Percentiles rank a stretch among this genome's conserved stretches.
Conservation (phyloP, 2,329 filamentous ascomycete species). For the Fusarium mexicanum region DNA sequence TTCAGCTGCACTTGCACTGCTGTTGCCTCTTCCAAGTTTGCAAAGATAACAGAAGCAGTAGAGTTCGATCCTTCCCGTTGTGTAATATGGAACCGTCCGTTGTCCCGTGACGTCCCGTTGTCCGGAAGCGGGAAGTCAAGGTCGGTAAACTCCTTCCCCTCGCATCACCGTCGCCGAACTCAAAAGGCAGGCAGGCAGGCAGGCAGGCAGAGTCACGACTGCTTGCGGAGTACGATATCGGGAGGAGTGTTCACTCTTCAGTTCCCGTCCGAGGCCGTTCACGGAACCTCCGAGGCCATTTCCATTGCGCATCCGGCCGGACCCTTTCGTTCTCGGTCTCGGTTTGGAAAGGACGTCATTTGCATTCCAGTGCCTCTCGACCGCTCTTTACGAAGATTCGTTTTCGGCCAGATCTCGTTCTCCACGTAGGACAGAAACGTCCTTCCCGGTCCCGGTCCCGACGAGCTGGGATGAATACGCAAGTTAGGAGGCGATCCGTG, state of each 20-base stretch:
- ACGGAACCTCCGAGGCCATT: conserved; percentile 24
- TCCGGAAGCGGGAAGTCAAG: conserved; percentile 15
- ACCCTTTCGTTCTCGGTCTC: background rate
- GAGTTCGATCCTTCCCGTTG: conserved; percentile 1
- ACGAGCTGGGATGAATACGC: background rate
- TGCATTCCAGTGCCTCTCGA: conserved; percentile 26
- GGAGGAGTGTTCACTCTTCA: background rate
- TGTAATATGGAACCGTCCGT: conserved; percentile 5
- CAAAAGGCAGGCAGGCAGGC: background rate
- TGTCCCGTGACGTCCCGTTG: conserved; percentile 29
- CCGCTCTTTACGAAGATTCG: conserved; percentile 15
- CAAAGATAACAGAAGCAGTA: background rate
- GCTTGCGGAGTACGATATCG: background rate
- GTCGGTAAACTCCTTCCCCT: background rate
- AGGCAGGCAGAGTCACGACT: background rate
- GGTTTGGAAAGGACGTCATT: conserved; percentile 10
- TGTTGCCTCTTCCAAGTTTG: background rate
- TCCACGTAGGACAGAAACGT: background rate
- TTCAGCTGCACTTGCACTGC: background rate
- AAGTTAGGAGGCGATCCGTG: background rate
- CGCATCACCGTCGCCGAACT: background rate
- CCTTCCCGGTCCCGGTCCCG: background rate
- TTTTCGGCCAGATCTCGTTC: conserved; percentile 5
- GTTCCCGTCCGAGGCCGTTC: background rate
- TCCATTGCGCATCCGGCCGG: background rate